phyloP scores from a whole-genome alignment of 306 rosid genomes.

The Hippophae tibetana region DNA sequence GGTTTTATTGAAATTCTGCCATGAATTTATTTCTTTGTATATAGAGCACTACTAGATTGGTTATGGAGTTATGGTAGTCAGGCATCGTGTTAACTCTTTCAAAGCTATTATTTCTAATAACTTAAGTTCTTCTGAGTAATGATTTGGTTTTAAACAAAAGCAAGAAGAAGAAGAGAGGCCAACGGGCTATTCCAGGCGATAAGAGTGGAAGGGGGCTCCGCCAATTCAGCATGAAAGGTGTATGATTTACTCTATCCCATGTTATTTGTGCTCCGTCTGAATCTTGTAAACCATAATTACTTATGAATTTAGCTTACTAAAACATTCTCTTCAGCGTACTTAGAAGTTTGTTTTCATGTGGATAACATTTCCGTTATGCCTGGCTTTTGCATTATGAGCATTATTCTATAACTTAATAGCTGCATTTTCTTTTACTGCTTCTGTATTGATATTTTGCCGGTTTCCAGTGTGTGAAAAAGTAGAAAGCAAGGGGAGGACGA shows the following conservation, averaged over 20 bases:
- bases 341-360: too few species aligned
- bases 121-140: slow-evolving; percentile 12
- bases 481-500: slow-evolving; percentile 95
- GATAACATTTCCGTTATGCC: neutral
- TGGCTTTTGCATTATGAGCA: neutral
- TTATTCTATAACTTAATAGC: neutral
- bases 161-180: slow-evolving; percentile 96
- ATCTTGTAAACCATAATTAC: too few species aligned
- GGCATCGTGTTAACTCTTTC: neutral
- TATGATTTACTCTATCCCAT: slow-evolving; percentile 11
- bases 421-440: slow-evolving; percentile 9
- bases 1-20: neutral
- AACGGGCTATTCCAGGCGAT: slow-evolving; percentile 86
- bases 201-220: slow-evolving; percentile 98
- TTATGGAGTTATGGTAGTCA: neutral
- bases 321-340: too few species aligned
- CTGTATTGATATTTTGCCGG: slow-evolving; percentile 18
- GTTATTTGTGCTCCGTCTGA: neutral
- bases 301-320: too few species aligned
- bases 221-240: slow-evolving; percentile 98
- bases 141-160: slow-evolving; percentile 28
- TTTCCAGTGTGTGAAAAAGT: slow-evolving; percentile 89
- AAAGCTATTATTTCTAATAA: slow-evolving; percentile 4
- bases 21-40: neutral
- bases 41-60: neutral